These are phyloP conservation scores for Lasiosphaeria ovina DNA, from an alignment of 495 filamentous ascomycete genomes.

Conservation along the genomic window DNA sequence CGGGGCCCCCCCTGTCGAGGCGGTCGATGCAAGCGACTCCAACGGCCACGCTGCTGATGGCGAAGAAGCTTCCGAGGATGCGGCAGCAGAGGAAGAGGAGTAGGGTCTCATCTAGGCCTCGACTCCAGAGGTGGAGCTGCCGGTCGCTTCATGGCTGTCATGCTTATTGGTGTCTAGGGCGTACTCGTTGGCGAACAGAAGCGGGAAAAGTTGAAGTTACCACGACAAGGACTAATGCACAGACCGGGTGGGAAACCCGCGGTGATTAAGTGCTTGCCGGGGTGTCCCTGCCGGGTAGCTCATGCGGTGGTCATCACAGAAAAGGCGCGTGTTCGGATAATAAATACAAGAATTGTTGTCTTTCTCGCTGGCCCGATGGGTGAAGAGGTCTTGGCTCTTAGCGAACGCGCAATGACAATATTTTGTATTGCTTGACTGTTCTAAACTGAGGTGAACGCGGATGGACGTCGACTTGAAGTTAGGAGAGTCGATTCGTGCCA, in stretches of 20 bases:
- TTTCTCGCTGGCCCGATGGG: too few relatives aligned
- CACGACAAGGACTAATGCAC: too few relatives aligned
- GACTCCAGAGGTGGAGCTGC: too few relatives aligned
- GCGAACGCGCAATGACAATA: too few relatives aligned
- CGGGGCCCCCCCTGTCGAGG: slow-evolving; percentile 45
- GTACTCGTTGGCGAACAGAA: background rate
- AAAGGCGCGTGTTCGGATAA: background rate
- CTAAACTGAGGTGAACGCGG: too few relatives aligned
- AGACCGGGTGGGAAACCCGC: too few relatives aligned
- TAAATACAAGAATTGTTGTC: background rate
- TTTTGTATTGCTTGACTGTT: too few relatives aligned
- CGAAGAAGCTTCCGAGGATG: slow-evolving; percentile 15
- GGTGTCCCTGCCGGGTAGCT: background rate
- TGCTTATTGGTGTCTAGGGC: slow-evolving; percentile 7
- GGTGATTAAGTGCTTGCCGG: background rate
- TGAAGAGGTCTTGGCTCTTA: too few relatives aligned
- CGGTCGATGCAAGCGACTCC: slow-evolving; percentile 23
- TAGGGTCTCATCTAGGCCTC: too few relatives aligned
- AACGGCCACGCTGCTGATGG: slow-evolving; percentile 19
- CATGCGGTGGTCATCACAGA: background rate
- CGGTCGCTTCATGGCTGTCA: background rate
- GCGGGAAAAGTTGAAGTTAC: too few relatives aligned
- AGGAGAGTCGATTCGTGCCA: too few relatives aligned
- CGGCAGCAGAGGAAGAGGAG: slow-evolving; percentile 5
- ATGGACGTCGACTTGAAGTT: too few relatives aligned